Base-by-base conservation (phyloP, 345 rosid species). In the Clarkia xantiana region DNA sequence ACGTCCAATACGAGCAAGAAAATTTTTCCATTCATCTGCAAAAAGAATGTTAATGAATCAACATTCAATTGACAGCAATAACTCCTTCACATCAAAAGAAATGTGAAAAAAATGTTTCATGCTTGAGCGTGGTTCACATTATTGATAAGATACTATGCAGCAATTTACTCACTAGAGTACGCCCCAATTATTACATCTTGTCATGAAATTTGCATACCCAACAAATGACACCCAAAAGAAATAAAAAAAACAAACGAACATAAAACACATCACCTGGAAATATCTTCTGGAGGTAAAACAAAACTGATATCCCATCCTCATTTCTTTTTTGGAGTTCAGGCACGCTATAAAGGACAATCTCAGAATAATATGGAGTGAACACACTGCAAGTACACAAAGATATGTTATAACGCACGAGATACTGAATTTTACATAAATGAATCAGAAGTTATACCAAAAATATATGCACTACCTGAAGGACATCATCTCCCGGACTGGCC, bases 231-330 rank as follows among this genome's bases (percentile, higher is more conserved):
- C 36, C n/a, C n/a, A n/a, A n/a, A n/a, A n/a, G n/a, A n/a, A n/a
- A n/a, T n/a, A n/a, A n/a, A n/a, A n/a, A 10, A 22, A 49, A 19
- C 16, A 49, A 49, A 25, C 2, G 5, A 29, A 7, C 1, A 39
- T 14, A 11, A 18, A 9, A 46, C 0, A 11, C 16, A 44, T 16
- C 74, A 90, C 97, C 97, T 58, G 98, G 98, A 81, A 76, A 86
- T 67, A 91, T 91, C 72, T 91, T 91, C 81, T 91, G 98, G 51
- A 91, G 98, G 67, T 91, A 91, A 75, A 91, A 91, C 72, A 91
- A 67, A 74, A 67, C 64, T 29, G 98, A 86, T 71, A 91, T 91
- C 44, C 98, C 98, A 78, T 91, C 98, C 62, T 91, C 94, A 52
- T 91, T 91, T 73, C 71, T 91, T 79, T 73, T 77, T 29, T 67